Conservation (phyloP, 345 rosid species). For the Bruguiera sexangula region DNA sequence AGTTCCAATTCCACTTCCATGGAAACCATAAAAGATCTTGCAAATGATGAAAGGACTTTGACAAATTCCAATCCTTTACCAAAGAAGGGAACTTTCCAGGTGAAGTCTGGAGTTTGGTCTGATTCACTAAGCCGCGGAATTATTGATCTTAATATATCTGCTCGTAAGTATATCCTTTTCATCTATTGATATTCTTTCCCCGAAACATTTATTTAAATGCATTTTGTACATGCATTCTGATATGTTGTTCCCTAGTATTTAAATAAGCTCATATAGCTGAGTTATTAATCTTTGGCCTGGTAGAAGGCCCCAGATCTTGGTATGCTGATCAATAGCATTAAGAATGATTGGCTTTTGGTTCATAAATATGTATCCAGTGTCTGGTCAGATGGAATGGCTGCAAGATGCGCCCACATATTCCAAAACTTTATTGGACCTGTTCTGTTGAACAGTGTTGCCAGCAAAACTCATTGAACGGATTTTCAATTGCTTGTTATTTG, state of each 20-base stretch:
- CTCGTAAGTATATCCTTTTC: slow-evolving; percentile 60
- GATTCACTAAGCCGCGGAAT: slow-evolving; percentile 96
- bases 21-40: slow-evolving; percentile 41
- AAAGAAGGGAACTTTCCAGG: slow-evolving; percentile 66
- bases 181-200: slow-evolving; percentile 4
- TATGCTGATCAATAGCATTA: not conserved
- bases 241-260: not conserved
- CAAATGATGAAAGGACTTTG: slow-evolving; percentile 36
- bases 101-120: slow-evolving; percentile 97
- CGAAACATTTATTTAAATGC: not conserved
- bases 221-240: not conserved
- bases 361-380: not conserved
- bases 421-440: not conserved
- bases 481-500: too few species aligned
- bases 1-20: slow-evolving; percentile 43
- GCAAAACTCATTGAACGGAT: too few species aligned
- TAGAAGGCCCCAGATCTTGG: not conserved
- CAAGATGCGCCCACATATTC: not conserved
- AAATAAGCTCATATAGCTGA: not conserved
- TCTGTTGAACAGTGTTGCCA: too few species aligned
- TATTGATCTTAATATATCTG: slow-evolving; percentile 95
- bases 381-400: not conserved
- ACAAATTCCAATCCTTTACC: slow-evolving; percentile 39
- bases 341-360: not conserved
- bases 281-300: too few species aligned